Evolutionary conservation across 1,284 basidiomycete genomes (phyloP).

Genomic region (Rhodotorula sp.): DNA sequence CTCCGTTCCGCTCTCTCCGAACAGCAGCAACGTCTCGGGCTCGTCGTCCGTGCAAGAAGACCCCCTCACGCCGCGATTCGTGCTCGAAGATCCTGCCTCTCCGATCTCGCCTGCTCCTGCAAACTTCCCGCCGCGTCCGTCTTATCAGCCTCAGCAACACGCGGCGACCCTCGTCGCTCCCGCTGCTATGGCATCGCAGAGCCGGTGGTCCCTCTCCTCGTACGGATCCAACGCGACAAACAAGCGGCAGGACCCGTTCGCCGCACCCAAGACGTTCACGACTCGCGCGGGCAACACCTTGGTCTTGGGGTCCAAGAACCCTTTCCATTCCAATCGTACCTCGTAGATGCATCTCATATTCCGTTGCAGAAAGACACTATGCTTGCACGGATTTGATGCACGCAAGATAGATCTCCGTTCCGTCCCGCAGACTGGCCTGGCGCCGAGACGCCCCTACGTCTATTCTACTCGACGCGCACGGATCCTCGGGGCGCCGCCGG

Average conservation of each 20-base stretch:
- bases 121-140: background rate
- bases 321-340: background rate
- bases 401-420: too few species aligned
- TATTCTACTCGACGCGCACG: too few species aligned
- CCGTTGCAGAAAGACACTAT: too few species aligned
- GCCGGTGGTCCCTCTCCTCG: conserved; percentile 11
- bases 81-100: conserved; percentile 23
- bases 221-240: background rate
- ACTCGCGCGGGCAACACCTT: conserved; percentile 29
- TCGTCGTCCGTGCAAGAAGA: conserved; percentile 3
- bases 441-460: too few species aligned
- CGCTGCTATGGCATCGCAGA: background rate
- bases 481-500: too few species aligned
- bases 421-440: too few species aligned
- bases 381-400: too few species aligned
- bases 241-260: background rate
- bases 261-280: conserved; percentile 13
- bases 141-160: background rate
- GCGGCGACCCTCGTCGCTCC: background rate
- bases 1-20: background rate
- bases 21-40: background rate
- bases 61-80: conserved; percentile 10
- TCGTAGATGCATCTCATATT: background rate
- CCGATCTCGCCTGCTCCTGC: conserved; percentile 23
- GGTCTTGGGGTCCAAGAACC: conserved; percentile 4